Percentiles rank a stretch among this genome's conserved stretches.
Evolutionary conservation across 2,329 filamentous ascomycete genomes (phyloP).

Genomic region (Pseudopyricularia cyperi): DNA sequence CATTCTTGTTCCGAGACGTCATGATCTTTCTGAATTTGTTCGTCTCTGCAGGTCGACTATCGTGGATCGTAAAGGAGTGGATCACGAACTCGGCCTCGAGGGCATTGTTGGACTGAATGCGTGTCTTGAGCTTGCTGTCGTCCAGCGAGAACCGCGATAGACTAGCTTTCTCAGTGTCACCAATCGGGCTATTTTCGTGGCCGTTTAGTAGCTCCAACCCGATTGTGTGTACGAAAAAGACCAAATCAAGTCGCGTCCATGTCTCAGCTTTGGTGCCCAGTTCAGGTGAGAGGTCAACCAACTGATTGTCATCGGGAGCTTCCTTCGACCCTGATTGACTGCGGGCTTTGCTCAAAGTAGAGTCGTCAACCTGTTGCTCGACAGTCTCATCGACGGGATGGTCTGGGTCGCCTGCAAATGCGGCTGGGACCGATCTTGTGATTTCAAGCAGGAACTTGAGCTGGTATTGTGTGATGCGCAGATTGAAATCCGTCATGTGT

Average conservation of each 20-base stretch:
- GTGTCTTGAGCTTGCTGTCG: slow-evolving; percentile 78
- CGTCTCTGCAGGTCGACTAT: slow-evolving; percentile 75
- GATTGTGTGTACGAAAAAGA: slow-evolving; percentile 80
- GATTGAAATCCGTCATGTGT: slow-evolving; percentile 83
- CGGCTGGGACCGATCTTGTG: slow-evolving; percentile 73
- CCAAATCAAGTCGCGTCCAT: slow-evolving; percentile 88
- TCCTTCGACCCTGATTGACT: slow-evolving; percentile 17
- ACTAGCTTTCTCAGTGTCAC: slow-evolving; percentile 64
- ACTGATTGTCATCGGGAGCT: slow-evolving; percentile 2
- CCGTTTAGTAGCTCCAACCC: slow-evolving; percentile 79
- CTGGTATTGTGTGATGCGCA: slow-evolving; percentile 81
- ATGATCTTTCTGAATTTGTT: slow-evolving; percentile 98
- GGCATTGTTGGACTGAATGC: slow-evolving; percentile 84
- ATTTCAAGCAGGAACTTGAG: slow-evolving; percentile 81
- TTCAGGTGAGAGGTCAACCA: slow-evolving; percentile 54
- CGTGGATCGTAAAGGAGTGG: slow-evolving; percentile 85
- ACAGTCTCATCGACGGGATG: slow-evolving; percentile 57
- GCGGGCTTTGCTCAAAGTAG: slow-evolving; percentile 33
- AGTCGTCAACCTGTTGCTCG: slow-evolving; percentile 56
- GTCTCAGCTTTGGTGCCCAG: slow-evolving; percentile 53
- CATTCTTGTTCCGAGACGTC: slow-evolving; percentile 88
- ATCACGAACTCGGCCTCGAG: slow-evolving; percentile 89
- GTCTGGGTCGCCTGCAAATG: slow-evolving; percentile 65
- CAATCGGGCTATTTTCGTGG: slow-evolving; percentile 63
- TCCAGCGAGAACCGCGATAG: slow-evolving; percentile 91